Percentiles rank a stretch among this genome's conserved stretches.
phyloP scores from a whole-genome alignment of 208 protist genomes.

The Leishmania aethiopica region DNA sequence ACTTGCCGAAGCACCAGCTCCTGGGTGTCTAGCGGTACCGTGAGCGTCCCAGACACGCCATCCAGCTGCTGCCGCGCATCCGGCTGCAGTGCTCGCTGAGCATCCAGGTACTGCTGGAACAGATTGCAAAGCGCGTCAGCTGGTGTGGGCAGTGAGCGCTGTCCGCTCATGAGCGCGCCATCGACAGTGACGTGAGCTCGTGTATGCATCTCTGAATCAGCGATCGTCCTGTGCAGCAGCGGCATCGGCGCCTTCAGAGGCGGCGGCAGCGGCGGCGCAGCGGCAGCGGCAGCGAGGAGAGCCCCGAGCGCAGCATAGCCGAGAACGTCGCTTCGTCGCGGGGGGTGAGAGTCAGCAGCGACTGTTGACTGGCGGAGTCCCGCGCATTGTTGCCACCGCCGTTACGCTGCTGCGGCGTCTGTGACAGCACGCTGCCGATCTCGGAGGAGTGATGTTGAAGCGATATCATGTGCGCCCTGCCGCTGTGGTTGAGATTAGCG shows the following conservation, averaged over 20 bases:
- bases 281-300: background rate
- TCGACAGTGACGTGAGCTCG: background rate
- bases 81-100: conserved; percentile 19
- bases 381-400: background rate
- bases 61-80: conserved; percentile 6
- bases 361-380: background rate
- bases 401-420: background rate
- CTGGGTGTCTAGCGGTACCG: conserved; percentile 14
- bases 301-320: background rate
- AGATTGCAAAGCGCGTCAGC: conserved; percentile 1
- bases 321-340: background rate
- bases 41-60: background rate
- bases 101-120: conserved; percentile 23
- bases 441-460: background rate
- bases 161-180: background rate
- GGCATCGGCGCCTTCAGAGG: background rate
- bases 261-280: background rate
- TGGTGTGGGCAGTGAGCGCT: background rate
- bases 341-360: background rate
- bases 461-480: background rate
- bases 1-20: conserved; percentile 25
- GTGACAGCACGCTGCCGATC: background rate
- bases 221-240: background rate
- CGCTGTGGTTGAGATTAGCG: background rate
- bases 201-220: background rate